These are phyloP conservation scores for Thielaviopsis euricoi DNA, from an alignment of 2,329 filamentous ascomycete genomes.

Conservation along the genomic window DNA sequence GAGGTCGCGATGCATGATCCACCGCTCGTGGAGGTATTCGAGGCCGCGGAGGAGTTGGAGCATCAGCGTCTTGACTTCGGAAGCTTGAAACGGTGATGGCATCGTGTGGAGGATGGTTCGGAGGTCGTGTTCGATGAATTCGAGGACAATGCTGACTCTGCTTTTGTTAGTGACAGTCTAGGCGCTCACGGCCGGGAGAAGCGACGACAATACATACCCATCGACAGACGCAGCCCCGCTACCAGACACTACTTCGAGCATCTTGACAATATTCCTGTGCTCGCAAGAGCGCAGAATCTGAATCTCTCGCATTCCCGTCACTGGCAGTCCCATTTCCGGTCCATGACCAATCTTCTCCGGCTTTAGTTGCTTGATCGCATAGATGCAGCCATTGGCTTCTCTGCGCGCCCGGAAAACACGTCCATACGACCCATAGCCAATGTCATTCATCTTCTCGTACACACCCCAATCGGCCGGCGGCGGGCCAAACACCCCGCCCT, in stretches of 20 bases:
- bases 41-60: slow-evolving; percentile 68
- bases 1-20: slow-evolving; percentile 85
- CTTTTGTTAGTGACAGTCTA: slow-evolving; percentile 10
- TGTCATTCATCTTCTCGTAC: slow-evolving; percentile 87
- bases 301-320: slow-evolving; percentile 87
- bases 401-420: slow-evolving; percentile 79
- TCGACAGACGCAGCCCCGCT: slow-evolving; percentile 37
- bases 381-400: slow-evolving; percentile 55
- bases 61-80: slow-evolving; percentile 81
- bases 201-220: slow-evolving; percentile 24
- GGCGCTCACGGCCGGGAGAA: not conserved
- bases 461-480: slow-evolving; percentile 63
- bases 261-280: slow-evolving; percentile 66
- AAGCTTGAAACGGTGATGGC: slow-evolving; percentile 81
- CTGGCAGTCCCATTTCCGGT: slow-evolving; percentile 46
- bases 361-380: slow-evolving; percentile 89
- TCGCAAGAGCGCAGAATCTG: slow-evolving; percentile 69
- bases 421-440: slow-evolving; percentile 94
- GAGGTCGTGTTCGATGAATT: slow-evolving; percentile 94
- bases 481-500: slow-evolving; percentile 47
- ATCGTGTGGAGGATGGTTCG: slow-evolving; percentile 88
- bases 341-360: slow-evolving; percentile 38
- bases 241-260: slow-evolving; percentile 74
- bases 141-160: slow-evolving; percentile 85
- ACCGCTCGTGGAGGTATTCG: slow-evolving; percentile 71